Conservation (phyloP, 352 stramenopile species). For the Pythium insidiosum region DNA sequence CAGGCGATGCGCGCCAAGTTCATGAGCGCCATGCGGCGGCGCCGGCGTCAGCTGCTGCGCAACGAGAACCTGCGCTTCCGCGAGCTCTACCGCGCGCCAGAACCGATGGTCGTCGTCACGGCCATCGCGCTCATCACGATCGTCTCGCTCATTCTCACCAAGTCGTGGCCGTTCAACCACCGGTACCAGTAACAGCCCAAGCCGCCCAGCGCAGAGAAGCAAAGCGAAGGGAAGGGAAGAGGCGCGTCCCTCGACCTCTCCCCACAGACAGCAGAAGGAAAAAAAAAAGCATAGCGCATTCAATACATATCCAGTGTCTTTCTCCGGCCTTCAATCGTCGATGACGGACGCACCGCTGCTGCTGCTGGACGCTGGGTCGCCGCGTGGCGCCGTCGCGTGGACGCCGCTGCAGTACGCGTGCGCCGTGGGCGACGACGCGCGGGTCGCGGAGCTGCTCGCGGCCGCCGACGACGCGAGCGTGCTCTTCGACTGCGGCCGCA, state of each 20-base stretch:
- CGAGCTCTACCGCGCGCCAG: constrained; percentile 59
- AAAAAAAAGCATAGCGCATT: no score
- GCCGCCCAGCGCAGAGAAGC: no score
- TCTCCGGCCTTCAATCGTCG: no score
- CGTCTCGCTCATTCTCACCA: constrained; percentile 64
- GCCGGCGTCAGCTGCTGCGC: constrained; percentile 50
- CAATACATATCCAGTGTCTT: no score
- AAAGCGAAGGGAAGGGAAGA: no score
- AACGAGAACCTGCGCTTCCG: constrained; percentile 75
- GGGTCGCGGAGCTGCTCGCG: constrained; percentile 27
- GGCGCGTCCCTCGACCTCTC: no score
- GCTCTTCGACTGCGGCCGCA: constrained; percentile 18
- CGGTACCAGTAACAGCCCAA: no score
- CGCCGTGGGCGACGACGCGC: constrained; percentile 44
- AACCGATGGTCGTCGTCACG: constrained; percentile 54
- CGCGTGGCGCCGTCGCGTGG: constrained; percentile 45
- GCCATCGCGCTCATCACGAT: constrained; percentile 40
- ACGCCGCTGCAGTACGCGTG: constrained; percentile 73
- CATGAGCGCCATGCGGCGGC: constrained; percentile 40
- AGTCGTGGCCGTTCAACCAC: constrained; percentile 76
- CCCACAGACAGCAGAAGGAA: no score
- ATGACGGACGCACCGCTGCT: no score
- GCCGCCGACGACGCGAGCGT: constrained; percentile 9
- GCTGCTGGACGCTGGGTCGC: constrained; percentile 45
- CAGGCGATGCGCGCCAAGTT: constrained; percentile 28